Evolutionary conservation across 768 basidiomycete species (phyloP).

Genomic region (Boletus speciosus): DNA sequence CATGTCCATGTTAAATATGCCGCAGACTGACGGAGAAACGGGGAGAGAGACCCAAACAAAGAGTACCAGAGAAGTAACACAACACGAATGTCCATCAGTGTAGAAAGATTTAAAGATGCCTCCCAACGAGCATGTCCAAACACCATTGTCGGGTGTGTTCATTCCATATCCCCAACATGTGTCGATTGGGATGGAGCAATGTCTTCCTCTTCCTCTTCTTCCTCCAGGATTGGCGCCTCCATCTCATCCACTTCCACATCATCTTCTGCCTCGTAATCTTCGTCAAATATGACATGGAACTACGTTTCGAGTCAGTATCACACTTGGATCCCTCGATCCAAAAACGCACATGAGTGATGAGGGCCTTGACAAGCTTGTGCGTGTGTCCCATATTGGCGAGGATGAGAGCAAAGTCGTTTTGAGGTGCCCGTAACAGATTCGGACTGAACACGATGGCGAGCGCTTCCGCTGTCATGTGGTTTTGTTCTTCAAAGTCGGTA

Average conservation of each 20-base stretch:
- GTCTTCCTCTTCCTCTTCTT: constrained; percentile 48
- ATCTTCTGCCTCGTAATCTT: constrained; percentile 51
- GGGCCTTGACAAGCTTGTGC: constrained; percentile 69
- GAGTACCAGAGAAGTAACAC: constrained; percentile 19
- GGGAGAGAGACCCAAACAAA: neutral
- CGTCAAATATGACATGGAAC: constrained; percentile 73
- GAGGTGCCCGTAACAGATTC: constrained; percentile 71
- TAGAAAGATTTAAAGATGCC: constrained; percentile 10
- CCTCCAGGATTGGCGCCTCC: constrained; percentile 65
- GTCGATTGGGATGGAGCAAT: constrained; percentile 27
- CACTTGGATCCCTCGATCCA: neutral
- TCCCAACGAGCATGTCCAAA: constrained; percentile 9
- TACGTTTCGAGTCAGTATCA: constrained; percentile 22
- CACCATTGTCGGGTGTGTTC: constrained; percentile 3
- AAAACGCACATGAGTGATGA: constrained; percentile 68
- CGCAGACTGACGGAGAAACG: constrained; percentile 5
- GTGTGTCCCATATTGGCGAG: constrained; percentile 77
- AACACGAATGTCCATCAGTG: constrained; percentile 22
- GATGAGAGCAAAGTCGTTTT: constrained; percentile 75
- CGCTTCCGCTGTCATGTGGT: constrained; percentile 86
- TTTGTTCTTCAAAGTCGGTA: constrained; percentile 84
- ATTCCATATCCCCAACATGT: constrained; percentile 21
- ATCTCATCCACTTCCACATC: constrained; percentile 64
- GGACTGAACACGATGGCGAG: constrained; percentile 86
- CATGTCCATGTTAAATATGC: constrained; percentile 35